phyloP scores from a whole-genome alignment of 495 filamentous ascomycete species.

The Lasiosphaeriaceae sp. region DNA sequence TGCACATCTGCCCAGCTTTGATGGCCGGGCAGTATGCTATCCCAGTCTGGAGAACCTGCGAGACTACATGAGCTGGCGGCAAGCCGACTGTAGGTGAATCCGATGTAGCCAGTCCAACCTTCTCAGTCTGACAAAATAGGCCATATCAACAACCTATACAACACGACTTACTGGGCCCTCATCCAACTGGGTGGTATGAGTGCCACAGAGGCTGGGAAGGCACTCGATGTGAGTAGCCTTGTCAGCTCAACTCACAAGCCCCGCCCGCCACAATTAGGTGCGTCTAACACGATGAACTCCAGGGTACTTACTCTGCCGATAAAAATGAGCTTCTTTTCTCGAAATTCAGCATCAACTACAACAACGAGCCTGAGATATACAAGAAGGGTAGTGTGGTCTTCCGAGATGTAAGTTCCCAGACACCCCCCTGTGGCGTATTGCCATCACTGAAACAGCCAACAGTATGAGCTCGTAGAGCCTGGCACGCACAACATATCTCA shows the following conservation, averaged over 20 bases:
- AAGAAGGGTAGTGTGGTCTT: conserved; percentile 90
- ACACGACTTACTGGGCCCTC: conserved; percentile 92
- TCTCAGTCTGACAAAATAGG: conserved; percentile 42
- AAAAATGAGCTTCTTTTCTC: conserved; percentile 97
- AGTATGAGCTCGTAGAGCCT: conserved; percentile 55
- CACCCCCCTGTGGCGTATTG: background rate
- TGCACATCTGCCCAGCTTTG: conserved; percentile 81
- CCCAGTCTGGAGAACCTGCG: conserved; percentile 72
- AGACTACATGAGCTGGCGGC: conserved; percentile 96
- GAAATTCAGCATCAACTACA: conserved; percentile 90
- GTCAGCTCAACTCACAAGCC: background rate
- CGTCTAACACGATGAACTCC: conserved; percentile 4
- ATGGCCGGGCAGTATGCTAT: conserved; percentile 86
- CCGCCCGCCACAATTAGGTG: background rate
- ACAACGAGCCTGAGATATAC: conserved; percentile 87
- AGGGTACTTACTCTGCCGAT: conserved; percentile 79
- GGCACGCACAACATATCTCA: conserved; percentile 32
- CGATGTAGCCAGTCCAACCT: too few relatives aligned
- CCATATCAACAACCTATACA: conserved; percentile 98
- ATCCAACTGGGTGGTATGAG: conserved; percentile 73
- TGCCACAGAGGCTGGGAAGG: conserved; percentile 71
- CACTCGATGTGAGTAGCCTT: conserved; percentile 55
- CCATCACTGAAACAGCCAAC: conserved; percentile 11
- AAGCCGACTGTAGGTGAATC: conserved; percentile 91
- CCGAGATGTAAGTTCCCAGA: conserved; percentile 59